These are phyloP conservation scores for Cyclospora cayetanensis DNA, from an alignment of 169 alveolate species.

Conservation along the genomic window DNA sequence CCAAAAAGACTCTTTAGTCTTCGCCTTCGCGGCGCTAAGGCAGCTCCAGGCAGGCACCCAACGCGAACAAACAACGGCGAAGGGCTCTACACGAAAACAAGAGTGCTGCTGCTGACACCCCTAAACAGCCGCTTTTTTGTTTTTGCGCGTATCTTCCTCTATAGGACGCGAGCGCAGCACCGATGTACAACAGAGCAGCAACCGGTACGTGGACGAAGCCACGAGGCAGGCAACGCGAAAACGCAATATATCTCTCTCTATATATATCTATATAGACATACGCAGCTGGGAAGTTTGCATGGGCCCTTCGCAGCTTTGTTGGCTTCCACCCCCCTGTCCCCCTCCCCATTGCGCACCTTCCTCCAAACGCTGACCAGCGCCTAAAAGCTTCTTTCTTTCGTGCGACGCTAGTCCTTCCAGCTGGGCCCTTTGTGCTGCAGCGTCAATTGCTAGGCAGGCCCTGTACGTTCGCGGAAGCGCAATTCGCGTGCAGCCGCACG, in stretches of 20 bases:
- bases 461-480: background rate
- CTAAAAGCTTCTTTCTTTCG: slow-evolving; percentile 19
- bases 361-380: slow-evolving; percentile 30
- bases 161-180: background rate
- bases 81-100: background rate
- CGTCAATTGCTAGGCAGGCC: slow-evolving; percentile 71
- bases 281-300: background rate
- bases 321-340: background rate
- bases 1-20: background rate
- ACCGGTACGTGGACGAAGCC: background rate
- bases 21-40: background rate
- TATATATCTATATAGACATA: background rate
- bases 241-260: background rate
- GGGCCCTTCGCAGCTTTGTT: background rate
- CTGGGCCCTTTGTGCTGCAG: slow-evolving; percentile 65
- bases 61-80: background rate
- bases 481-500: no score
- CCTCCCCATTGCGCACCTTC: background rate
- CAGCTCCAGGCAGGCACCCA: background rate
- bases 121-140: background rate
- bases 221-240: background rate
- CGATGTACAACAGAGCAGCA: background rate
- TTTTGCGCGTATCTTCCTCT: background rate
- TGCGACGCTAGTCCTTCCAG: slow-evolving; percentile 72
- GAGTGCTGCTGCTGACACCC: background rate